Evolutionary conservation across 805 yeast species (phyloP).

Genomic region (Danielia reshetovae): DNA sequence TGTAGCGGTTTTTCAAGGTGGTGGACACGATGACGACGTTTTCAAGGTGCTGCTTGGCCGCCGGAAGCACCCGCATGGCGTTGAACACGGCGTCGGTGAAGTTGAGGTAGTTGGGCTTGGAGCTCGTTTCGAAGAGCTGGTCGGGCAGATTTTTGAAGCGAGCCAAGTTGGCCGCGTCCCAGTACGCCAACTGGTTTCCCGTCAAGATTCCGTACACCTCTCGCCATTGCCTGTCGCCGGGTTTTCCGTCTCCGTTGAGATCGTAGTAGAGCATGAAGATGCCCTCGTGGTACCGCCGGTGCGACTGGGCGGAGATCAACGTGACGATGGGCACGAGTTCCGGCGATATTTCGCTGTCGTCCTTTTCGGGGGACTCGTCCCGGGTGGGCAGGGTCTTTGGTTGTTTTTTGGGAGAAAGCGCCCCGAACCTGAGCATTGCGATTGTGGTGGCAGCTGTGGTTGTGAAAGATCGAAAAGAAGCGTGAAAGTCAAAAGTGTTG

Average conservation of each 20-base stretch:
- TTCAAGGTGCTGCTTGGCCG: conserved; percentile 57
- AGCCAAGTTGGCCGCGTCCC: conserved; percentile 75
- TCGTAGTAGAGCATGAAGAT: conserved; percentile 71
- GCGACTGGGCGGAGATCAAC: conserved; percentile 66
- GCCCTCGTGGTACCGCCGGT: conserved; percentile 73
- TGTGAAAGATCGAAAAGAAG: no score
- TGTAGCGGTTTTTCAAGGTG: conserved; percentile 81
- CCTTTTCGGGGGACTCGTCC: background rate
- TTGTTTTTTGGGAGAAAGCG: conserved; percentile 9
- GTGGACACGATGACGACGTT: conserved; percentile 89
- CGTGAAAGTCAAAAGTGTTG: no score
- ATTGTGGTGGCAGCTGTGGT: no score
- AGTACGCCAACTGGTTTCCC: conserved; percentile 87
- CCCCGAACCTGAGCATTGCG: background rate
- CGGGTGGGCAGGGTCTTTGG: background rate
- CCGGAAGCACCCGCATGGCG: conserved; percentile 63
- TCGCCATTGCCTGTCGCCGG: conserved; percentile 80
- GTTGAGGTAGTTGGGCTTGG: conserved; percentile 84
- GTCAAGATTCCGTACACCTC: conserved; percentile 90
- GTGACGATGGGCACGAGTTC: conserved; percentile 71
- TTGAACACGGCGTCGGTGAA: conserved; percentile 86
- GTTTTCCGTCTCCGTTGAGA: conserved; percentile 77
- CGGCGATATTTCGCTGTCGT: conserved; percentile 33
- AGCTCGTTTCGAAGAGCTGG: conserved; percentile 51
- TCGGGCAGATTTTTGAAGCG: conserved; percentile 50